These are phyloP conservation scores for Podospora conica DNA, from an alignment of 495 filamentous ascomycete genomes.

Conservation along the genomic window DNA sequence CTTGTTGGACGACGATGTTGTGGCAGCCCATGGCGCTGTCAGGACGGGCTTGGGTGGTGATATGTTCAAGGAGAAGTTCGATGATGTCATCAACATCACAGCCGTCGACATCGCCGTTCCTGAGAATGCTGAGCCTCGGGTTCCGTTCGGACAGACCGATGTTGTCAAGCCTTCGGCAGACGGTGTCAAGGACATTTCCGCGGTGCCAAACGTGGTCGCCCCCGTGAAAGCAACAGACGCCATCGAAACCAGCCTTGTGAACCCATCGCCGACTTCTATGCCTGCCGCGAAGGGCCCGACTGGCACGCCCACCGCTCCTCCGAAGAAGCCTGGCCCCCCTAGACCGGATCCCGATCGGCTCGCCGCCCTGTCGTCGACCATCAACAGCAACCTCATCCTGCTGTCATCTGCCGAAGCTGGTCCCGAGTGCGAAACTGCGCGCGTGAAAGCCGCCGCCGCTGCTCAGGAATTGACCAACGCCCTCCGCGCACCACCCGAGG, in stretches of 20 bases:
- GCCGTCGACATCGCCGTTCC: not conserved
- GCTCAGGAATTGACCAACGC: slow-evolving; percentile 13
- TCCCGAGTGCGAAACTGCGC: slow-evolving; percentile 4
- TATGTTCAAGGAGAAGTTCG: not conserved
- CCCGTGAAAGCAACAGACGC: not conserved
- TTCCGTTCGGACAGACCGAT: not conserved
- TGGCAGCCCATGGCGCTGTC: not conserved
- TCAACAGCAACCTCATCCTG: slow-evolving; percentile 8
- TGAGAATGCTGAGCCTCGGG: not conserved
- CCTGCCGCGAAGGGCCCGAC: not conserved
- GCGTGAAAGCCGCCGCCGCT: slow-evolving; percentile 9
- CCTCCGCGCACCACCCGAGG: slow-evolving; percentile 20
- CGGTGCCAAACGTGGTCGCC: not conserved
- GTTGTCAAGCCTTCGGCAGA: not conserved
- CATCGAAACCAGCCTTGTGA: no score
- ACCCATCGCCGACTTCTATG: not conserved
- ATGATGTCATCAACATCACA: not conserved
- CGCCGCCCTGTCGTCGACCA: slow-evolving; percentile 7
- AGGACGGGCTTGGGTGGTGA: not conserved
- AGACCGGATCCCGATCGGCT: slow-evolving; percentile 9
- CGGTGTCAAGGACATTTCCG: not conserved
- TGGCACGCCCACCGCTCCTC: not conserved
- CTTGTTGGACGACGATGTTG: not conserved
- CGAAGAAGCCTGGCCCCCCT: not conserved
- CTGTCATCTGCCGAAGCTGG: not conserved